Conservation (phyloP, 768 basidiomycete genomes). For the Trametes cubensis region DNA sequence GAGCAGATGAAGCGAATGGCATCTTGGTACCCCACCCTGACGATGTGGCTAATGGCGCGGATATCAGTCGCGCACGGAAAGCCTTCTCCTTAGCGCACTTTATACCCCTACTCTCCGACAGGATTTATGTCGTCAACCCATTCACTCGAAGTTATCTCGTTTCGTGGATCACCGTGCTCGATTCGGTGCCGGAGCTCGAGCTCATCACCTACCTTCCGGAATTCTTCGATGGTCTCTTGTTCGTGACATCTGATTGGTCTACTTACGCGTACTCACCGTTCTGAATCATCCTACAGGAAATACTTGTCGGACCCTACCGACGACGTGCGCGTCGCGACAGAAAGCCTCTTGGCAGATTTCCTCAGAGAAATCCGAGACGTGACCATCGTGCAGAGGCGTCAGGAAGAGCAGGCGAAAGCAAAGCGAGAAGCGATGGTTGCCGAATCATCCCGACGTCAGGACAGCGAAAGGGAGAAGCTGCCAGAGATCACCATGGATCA, state of each 20-base stretch:
- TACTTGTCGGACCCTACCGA: constrained; percentile 95
- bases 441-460: constrained; percentile 47
- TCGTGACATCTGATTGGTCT: constrained; percentile 35
- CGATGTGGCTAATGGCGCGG: constrained; percentile 42
- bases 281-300: constrained; percentile 53
- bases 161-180: constrained; percentile 93
- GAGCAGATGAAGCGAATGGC: constrained; percentile 39
- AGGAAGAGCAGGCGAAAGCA: constrained; percentile 55
- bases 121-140: constrained; percentile 94
- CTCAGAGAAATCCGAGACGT: constrained; percentile 89
- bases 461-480: constrained; percentile 51
- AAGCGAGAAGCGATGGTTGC: constrained; percentile 42
- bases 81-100: constrained; percentile 95
- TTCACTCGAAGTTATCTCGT: constrained; percentile 97
- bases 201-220: constrained; percentile 93
- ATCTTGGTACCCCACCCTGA: constrained; percentile 71
- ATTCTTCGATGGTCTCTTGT: constrained; percentile 93
- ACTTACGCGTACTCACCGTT: constrained; percentile 15
- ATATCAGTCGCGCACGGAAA: constrained; percentile 51
- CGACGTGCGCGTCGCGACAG: constrained; percentile 90
- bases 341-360: constrained; percentile 86
- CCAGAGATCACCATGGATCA: constrained; percentile 62
- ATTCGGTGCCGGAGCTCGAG: constrained; percentile 95
- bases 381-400: constrained; percentile 68
- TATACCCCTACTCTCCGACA: constrained; percentile 89